Conservation (phyloP, 1,139 yeast genomes). For the Yamadazyma trypodendri region DNA sequence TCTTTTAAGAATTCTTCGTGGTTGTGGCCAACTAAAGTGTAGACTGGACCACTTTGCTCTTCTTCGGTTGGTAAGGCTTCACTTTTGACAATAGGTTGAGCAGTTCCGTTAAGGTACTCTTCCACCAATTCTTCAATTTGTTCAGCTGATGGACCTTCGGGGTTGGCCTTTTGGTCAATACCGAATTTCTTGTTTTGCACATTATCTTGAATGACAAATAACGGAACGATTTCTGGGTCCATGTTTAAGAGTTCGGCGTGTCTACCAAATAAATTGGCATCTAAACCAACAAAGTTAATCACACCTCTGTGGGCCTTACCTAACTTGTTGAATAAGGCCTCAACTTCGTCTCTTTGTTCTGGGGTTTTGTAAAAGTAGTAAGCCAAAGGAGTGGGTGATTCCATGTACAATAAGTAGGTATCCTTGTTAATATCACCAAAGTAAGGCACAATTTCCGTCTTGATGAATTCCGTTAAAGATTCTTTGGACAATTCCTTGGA, state of each 20-base stretch:
- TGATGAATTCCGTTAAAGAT: slow-evolving; percentile 54
- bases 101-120: slow-evolving; percentile 61
- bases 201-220: slow-evolving; percentile 83
- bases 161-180: slow-evolving; percentile 45
- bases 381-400: slow-evolving; percentile 73
- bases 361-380: slow-evolving; percentile 78
- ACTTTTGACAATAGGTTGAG: slow-evolving; percentile 75
- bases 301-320: slow-evolving; percentile 79
- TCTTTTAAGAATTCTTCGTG: slow-evolving; percentile 72
- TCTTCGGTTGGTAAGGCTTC: slow-evolving; percentile 73
- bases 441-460: slow-evolving; percentile 73
- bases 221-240: slow-evolving; percentile 79
- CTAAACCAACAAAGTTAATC: slow-evolving; percentile 84
- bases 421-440: slow-evolving; percentile 89
- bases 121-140: slow-evolving; percentile 60
- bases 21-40: slow-evolving; percentile 80
- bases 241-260: slow-evolving; percentile 89
- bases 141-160: slow-evolving; percentile 36
- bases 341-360: slow-evolving; percentile 62
- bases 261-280: slow-evolving; percentile 77
- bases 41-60: slow-evolving; percentile 72
- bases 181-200: slow-evolving; percentile 73
- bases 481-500: slow-evolving; percentile 21
- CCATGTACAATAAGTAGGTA: slow-evolving; percentile 75
- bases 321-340: slow-evolving; percentile 53